Evolutionary conservation across 495 filamentous ascomycete species (phyloP), one percentile per base, ranked within the genome.

Genomic region (Glarea lozoyensis): DNA sequence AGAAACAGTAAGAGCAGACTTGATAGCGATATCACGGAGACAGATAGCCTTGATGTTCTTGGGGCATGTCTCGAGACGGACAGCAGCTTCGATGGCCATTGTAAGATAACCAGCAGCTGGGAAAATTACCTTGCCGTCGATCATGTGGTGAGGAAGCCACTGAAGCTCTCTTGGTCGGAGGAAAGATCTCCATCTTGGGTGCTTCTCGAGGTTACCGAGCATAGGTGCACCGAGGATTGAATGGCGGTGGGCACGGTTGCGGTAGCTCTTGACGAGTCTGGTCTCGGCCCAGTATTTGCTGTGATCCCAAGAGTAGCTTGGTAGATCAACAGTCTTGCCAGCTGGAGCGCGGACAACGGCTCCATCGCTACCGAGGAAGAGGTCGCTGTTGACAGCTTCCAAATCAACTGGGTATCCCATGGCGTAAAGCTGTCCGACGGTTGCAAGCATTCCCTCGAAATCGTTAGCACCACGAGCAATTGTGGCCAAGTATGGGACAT

Each of bases 21-120:
- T 40, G 23, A 67, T 34, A 16, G 33, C 21, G 0, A 58, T 40
- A 22, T 40, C 21, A 7, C 37, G 37, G 24, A 40, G 37, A 5
- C 7, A 12, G 21, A 39, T 36, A 12, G 60, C 43, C 1, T 53
- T 50, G 2, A 61, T 16, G 1, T 29, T 29, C 25, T 40, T 40
- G 1, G 29, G 13, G 42, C 25, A 29, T 7, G 25, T 29, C 25
- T 59, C 44, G 11, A 30, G 9, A 1, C 45, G 40, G 36, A n/a
- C 36, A 25, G 61, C 43, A 42, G 63, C 62, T 33, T 52, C 53
- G 36, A 60, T 62, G 4, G 62, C 64, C 15, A 69, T 66, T 34
- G 67, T 58, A 10, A 74, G 42, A 36, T 72, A 74, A 15, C 42
- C 49, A 0, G 70, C 67, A 30, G 61, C 71, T 0, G 61, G 56